Conservation (phyloP, 208 protist species). For the Leishmania guyanensis region DNA sequence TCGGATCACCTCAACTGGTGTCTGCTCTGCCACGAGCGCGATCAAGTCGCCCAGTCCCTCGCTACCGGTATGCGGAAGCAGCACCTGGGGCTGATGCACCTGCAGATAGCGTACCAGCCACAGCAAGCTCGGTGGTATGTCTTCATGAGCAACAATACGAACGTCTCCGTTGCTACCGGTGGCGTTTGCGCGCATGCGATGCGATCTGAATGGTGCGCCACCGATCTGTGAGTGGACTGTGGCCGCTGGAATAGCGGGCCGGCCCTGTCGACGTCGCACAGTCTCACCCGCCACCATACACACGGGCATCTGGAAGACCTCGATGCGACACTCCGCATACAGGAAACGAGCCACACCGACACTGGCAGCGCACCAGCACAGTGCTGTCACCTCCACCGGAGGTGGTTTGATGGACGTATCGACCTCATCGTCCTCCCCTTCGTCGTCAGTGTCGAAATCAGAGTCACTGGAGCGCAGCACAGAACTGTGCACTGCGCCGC, state of each 20-base stretch:
- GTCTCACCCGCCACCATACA: slow-evolving; percentile 28
- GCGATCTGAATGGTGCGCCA: not conserved
- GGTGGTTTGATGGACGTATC: not conserved
- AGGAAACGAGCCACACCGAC: slow-evolving; percentile 52
- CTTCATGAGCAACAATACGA: slow-evolving; percentile 33
- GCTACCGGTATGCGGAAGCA: slow-evolving; percentile 44
- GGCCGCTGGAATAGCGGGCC: not conserved
- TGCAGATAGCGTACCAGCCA: slow-evolving; percentile 59
- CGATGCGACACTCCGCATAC: slow-evolving; percentile 43
- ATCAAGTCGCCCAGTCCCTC: slow-evolving; percentile 42
- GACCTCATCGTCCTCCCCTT: not conserved
- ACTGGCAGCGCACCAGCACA: slow-evolving; percentile 27
- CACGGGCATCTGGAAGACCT: slow-evolving; percentile 55
- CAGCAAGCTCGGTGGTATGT: slow-evolving; percentile 49
- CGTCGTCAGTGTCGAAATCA: slow-evolving; percentile 1
- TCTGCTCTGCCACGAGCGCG: slow-evolving; percentile 18
- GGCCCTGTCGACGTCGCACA: slow-evolving; percentile 15
- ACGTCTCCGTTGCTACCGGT: slow-evolving; percentile 13
- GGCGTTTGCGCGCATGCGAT: not conserved
- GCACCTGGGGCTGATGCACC: slow-evolving; percentile 37
- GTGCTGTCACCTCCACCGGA: slow-evolving; percentile 13
- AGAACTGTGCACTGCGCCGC: not conserved
- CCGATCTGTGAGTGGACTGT: not conserved
- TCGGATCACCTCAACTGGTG: slow-evolving; percentile 32
- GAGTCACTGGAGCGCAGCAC: not conserved